Evolutionary conservation across 2,329 filamentous ascomycete genomes (phyloP), one percentile per base, ranked within the genome.

Genomic region (Colletotrichum magnum): DNA sequence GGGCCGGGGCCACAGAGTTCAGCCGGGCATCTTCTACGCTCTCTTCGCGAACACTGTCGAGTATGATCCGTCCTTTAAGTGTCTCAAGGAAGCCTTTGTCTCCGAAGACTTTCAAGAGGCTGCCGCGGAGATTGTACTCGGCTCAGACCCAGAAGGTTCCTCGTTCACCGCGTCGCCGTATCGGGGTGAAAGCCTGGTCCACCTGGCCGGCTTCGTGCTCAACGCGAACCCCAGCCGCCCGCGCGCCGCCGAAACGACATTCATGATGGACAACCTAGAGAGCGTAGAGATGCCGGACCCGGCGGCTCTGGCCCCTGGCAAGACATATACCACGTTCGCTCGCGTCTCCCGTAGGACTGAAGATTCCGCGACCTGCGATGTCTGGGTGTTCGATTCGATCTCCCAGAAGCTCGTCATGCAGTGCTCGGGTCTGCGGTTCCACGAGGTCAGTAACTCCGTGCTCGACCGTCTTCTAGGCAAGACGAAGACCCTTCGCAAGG

Each of bases 191-290:
- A 28, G 26, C 3, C 7, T 64, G 21, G 53, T 41, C 12, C 61
- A 64, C 15, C 21, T 64, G 5, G n/a, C 61, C 1, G 61, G 61
- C 9, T 64, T 64, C 53, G 3, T 58, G 10, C 43, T 58, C 4
- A 64, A 64, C 36, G 43, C 28, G 7, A 41, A 52, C 13, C 45
- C 57, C 12, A 50, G 26, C 45, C 57, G 45, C 6, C 28, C 60
- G n/a, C 0, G 26, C 4, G 15, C 51, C 1, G 5, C 28, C 1
- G 28, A 4, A 4, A 52, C 57, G 4, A 61, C n/a, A 4, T 66
- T 50, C 50, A 66, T 66, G 21, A 66, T 61, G 57, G 57, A 61
- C 15, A 50, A 39, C 16, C 41, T 61, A 3, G 64, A 61, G 28
- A 28, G 50, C 3, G 16, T 60, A 3, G 56, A 61, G 21, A 12